These are phyloP conservation scores for Fusarium sp. DNA, from an alignment of 2,329 filamentous ascomycete genomes.

Conservation along the genomic window DNA sequence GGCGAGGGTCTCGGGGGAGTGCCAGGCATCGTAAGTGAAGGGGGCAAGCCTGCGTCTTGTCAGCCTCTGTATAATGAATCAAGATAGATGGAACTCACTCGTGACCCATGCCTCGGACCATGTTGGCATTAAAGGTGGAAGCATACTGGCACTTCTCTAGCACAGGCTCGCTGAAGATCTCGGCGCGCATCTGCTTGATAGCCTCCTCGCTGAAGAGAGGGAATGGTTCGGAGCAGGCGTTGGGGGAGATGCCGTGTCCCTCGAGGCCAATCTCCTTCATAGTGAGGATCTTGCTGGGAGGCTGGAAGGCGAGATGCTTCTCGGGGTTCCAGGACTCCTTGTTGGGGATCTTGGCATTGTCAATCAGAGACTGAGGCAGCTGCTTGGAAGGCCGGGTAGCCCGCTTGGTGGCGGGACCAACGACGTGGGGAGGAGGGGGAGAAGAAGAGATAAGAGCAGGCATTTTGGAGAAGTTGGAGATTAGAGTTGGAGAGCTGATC, in stretches of 20 bases:
- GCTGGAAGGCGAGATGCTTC: slow-evolving; percentile 41
- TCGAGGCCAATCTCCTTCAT: slow-evolving; percentile 44
- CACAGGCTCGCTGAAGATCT: slow-evolving; percentile 45
- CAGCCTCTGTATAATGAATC: too few relatives aligned
- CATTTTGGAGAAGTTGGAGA: neutral
- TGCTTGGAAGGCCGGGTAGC: slow-evolving; percentile 11
- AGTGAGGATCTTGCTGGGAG: slow-evolving; percentile 31
- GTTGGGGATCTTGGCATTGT: neutral
- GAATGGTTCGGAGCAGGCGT: slow-evolving; percentile 52
- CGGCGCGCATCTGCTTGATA: slow-evolving; percentile 38
- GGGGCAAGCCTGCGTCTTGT: slow-evolving; percentile 48
- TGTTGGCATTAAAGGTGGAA: slow-evolving; percentile 15
- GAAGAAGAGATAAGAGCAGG: slow-evolving; percentile 8
- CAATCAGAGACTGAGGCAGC: slow-evolving; percentile 8
- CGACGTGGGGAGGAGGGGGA: slow-evolving; percentile 8
- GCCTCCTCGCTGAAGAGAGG: slow-evolving; percentile 47
- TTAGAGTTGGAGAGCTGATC: neutral
- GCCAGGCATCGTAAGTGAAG: slow-evolving; percentile 63
- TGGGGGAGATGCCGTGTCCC: slow-evolving; percentile 40
- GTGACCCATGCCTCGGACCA: slow-evolving; percentile 18
- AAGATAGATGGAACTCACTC: too few relatives aligned
- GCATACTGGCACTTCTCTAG: slow-evolving; percentile 49
- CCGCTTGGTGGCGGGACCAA: slow-evolving; percentile 15
- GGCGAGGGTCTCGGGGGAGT: slow-evolving; percentile 66
- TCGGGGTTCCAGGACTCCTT: slow-evolving; percentile 8